Evolutionary conservation across 2,329 filamentous ascomycete genomes (phyloP).

Genomic region (Arthrobotrys conoides): DNA sequence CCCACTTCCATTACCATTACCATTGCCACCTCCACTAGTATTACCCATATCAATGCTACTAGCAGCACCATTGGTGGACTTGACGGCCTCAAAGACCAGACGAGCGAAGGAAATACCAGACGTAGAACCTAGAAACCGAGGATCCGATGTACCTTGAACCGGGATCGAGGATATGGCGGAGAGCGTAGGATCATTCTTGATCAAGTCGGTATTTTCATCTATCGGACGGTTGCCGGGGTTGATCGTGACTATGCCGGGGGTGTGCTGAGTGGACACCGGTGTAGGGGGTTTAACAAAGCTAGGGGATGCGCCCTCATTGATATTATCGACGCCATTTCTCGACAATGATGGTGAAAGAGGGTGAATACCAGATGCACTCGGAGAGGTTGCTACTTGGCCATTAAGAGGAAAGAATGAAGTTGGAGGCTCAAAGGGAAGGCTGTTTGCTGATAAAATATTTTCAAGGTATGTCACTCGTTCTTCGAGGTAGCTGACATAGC

Average conservation of each 20-base stretch:
- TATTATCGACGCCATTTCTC: constrained; percentile 46
- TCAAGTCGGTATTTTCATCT: constrained; percentile 64
- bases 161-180: constrained; percentile 67
- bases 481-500: constrained; percentile 94
- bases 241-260: constrained; percentile 55
- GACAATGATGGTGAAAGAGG: constrained; percentile 46
- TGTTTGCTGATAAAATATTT: constrained; percentile 77
- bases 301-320: constrained; percentile 40
- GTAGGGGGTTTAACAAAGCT: constrained; percentile 57
- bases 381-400: constrained; percentile 75
- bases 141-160: constrained; percentile 76
- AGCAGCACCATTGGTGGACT: constrained; percentile 70
- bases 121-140: constrained; percentile 84
- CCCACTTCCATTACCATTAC: constrained; percentile 18
- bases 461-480: constrained; percentile 88
- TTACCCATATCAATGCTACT: constrained; percentile 38
- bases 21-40: constrained; percentile 50
- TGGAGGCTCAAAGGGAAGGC: constrained; percentile 80
- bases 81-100: constrained; percentile 93
- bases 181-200: constrained; percentile 64
- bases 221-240: constrained; percentile 63
- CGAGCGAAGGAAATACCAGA: constrained; percentile 94
- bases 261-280: constrained; percentile 47
- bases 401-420: constrained; percentile 67
- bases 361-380: constrained; percentile 35